A percentile compares a stretch with the other conserved stretches of the same genome.
These are phyloP conservation scores for Fusarium fracticaudum DNA, from an alignment of 2,329 filamentous ascomycete genomes.

Conservation along the genomic window DNA sequence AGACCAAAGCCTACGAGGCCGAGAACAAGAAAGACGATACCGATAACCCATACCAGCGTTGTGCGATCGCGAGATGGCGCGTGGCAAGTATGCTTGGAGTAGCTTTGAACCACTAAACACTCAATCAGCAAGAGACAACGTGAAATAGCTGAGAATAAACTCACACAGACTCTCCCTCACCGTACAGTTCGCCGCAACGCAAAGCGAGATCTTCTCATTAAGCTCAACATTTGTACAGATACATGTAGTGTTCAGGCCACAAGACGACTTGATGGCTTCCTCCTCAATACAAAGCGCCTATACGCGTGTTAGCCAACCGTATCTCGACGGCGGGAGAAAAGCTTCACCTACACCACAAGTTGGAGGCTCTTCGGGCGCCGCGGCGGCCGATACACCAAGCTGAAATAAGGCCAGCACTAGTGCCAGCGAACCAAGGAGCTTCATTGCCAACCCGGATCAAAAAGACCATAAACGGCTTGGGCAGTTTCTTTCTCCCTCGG, in stretches of 20 bases:
- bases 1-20: slow-evolving; percentile 7
- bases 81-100: slow-evolving; percentile 11
- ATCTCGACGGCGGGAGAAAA: not conserved
- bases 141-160: not conserved
- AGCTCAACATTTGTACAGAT: slow-evolving; percentile 20
- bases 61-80: slow-evolving; percentile 16
- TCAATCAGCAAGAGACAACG: not conserved
- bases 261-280: slow-evolving; percentile 8
- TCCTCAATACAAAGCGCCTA: slow-evolving; percentile 4
- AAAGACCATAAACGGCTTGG: not conserved
- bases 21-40: not conserved
- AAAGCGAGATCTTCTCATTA: slow-evolving; percentile 7
- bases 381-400: slow-evolving; percentile 18
- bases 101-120: not conserved
- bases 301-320: not conserved
- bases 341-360: slow-evolving; percentile 15
- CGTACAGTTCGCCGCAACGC: slow-evolving; percentile 1
- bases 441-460: slow-evolving; percentile 19
- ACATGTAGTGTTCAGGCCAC: slow-evolving; percentile 8
- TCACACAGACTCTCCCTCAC: slow-evolving; percentile 4
- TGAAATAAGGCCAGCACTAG: slow-evolving; percentile 18
- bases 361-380: slow-evolving; percentile 15
- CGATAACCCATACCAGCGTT: slow-evolving; percentile 1
- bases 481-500: not conserved
- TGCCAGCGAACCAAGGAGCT: not conserved